Base-by-base conservation (phyloP, 305 asterid genomes). In the Solanum hybrid region DNA sequence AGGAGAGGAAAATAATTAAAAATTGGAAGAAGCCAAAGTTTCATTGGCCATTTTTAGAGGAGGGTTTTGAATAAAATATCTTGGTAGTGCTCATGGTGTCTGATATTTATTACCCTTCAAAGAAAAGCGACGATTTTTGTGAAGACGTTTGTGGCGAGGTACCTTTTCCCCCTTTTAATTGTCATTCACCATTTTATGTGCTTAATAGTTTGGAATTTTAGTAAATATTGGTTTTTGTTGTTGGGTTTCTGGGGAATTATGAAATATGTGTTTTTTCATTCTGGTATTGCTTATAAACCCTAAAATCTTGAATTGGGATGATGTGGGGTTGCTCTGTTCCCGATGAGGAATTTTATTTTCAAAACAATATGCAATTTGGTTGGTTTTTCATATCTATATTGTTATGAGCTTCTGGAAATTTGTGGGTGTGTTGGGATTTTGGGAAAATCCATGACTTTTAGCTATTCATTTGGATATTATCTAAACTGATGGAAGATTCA, bases 121-220 rank as follows among this genome's bases (percentile, higher is more conserved):
- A 91, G 88, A 94, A 92, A 92, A 92, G 92, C 27, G 97, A 93
- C 88, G 96, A 93, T 88, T 75, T 94, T 32, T 94, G 93, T 64
- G 92, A 90, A 88, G 95, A 92, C 88, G 92, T 92, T 91, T 94
- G 97, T 79, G 95, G 91, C 15, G 94, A 93, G 97, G 97, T 95
- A 92, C 51, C 13, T 3, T 8, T 90, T 66, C 34, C 15, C 12
- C 85, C 5, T 82, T 66, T n/a, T 66, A 51, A 42, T 60, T 22
- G 27, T 64, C 72, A 22, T 64, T 64, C 72, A 22, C 72, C 72
- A 64, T 64, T 78, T 34, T n/a, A 85, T 40, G 56, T 88, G 85
- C 7, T n/a, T 22, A 85, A 79, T 85, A 8, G 27, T 26, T 40
- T 73, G 40, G 32, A 56, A 10, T 31, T 56, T 51, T 85, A 56